Evolutionary conservation across 2,329 filamentous ascomycete species (phyloP), one percentile per base, ranked within the genome.

Genomic region (Penicillium sp.): DNA sequence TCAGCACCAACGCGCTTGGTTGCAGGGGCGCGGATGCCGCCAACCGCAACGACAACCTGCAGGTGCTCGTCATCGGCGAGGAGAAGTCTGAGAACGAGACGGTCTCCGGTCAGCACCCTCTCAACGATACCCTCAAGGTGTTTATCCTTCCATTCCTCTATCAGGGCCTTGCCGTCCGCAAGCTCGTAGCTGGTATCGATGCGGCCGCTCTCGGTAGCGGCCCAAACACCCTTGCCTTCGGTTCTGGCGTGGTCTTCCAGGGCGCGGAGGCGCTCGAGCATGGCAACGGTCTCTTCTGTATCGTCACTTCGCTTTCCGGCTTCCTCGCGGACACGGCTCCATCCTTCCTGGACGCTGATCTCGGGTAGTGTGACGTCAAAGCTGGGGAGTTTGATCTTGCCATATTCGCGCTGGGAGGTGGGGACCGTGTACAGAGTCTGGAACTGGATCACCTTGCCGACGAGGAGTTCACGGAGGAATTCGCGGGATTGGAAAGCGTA

Each of bases 401-500:
- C 95, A 74, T 97, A 99, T 75, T 99, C 94, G 69, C 93, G 90
- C 66, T 91, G 90, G 48, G 88, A 82, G 59, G 88, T 90, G 17
- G 94, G 93, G 63, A 98, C 90, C 63, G 90, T 91, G 81, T 99
- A 98, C 57, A 93, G 85, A 48, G 96, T 85, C 63, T 88, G 88
- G 83, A 94, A 97, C 70, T 93, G 89, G 65, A 99, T 84, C 30
- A 89, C 86, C 79, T 97, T 97, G 74, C 94, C 94, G 60, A 98
- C 90, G 46, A 90, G 85, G 56, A 93, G 83, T 68, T 90, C 89
- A 72, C 95, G 91, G 64, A 99, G 86, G 76, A 91, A 95, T 79
- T 99, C 95, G 74, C 95, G 92, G 63, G 95, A 97, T 79, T 95
- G 90, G 79, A 97, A 99, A 62, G 92, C 93, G 74, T 91, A 96